Base-by-base conservation (phyloP, 2,329 filamentous ascomycete genomes). In the Talaromyces rugulosus region DNA sequence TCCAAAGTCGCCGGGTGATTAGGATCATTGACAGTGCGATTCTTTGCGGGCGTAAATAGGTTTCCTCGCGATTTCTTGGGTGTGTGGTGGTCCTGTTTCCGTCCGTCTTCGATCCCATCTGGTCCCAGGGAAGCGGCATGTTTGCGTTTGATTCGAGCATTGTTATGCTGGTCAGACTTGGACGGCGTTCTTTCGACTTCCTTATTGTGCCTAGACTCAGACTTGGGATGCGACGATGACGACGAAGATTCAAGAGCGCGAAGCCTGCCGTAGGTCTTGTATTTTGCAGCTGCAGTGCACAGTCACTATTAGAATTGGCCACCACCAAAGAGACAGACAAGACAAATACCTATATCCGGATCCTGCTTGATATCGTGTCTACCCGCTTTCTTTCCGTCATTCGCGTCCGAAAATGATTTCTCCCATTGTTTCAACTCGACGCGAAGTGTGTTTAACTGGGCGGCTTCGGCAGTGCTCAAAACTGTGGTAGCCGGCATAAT, bases 391-490 rank as follows among this genome's bases (percentile, higher is more conserved):
- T 71, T 73, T 8, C 78, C 79, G 30, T 72, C 70, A 62, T 81
- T 75, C 11, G 72, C 70, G 3, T 72, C 72, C 6, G 78, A 71
- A 65, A 82, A 82, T 0, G 71, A 71, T 53, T 76, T 73, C 67
- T 82, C 80, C 76, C 79, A 82, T 62, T 77, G 72, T 64, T 82
- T 82, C 50, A 82, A 65, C 64, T 79, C 75, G 4, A 71, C 69
- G 30, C 80, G 79, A 18, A 81, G 67, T 47, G 66, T 66, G 28
- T 71, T 65, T 42, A 75, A 71, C 60, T 72, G 67, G 0, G 63
- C 62, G 7, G 67, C 64, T 40, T 75, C 73, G 5, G 66, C 58
- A 33, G 63, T 71, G 62, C 60, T 69, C 58, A 65, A 65, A 52
- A 60, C 61, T 18, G 65, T 64, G 44, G 63, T 66, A 16, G 70